phyloP scores from a whole-genome alignment of 1,284 basidiomycete genomes.

The Austropuccinia psidii region DNA sequence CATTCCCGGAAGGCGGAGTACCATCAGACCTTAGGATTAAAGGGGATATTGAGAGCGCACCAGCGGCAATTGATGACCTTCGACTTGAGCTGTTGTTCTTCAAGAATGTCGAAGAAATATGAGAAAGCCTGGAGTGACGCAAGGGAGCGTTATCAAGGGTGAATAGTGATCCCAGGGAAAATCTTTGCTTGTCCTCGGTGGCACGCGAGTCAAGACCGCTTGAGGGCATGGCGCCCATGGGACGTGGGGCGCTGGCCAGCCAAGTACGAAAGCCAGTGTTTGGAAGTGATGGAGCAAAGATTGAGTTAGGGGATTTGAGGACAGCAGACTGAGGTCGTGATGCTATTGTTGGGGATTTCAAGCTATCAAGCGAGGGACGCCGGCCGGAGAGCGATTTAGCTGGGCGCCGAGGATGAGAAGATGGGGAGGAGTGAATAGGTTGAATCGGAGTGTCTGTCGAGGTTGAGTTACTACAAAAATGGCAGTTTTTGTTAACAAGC shows the following conservation, averaged over 20 bases:
- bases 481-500: not conserved
- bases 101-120: too few species aligned
- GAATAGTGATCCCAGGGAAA: too few species aligned
- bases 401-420: not conserved
- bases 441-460: too few species aligned
- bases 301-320: not conserved
- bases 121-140: too few species aligned
- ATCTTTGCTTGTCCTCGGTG: too few species aligned
- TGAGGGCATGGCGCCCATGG: not conserved
- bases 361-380: not conserved
- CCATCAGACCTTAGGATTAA: too few species aligned
- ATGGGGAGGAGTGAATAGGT: not conserved
- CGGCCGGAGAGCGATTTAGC: constrained; percentile 4
- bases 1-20: too few species aligned
- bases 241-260: not conserved
- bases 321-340: not conserved
- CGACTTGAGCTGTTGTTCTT: too few species aligned
- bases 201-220: not conserved
- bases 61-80: not conserved
- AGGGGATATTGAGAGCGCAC: too few species aligned
- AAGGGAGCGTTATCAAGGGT: too few species aligned
- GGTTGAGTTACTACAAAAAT: not conserved
- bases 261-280: not conserved
- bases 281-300: not conserved
- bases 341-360: not conserved